phyloP scores from a whole-genome alignment of 2,329 filamentous ascomycete species.

The Colletotrichum sp. region DNA sequence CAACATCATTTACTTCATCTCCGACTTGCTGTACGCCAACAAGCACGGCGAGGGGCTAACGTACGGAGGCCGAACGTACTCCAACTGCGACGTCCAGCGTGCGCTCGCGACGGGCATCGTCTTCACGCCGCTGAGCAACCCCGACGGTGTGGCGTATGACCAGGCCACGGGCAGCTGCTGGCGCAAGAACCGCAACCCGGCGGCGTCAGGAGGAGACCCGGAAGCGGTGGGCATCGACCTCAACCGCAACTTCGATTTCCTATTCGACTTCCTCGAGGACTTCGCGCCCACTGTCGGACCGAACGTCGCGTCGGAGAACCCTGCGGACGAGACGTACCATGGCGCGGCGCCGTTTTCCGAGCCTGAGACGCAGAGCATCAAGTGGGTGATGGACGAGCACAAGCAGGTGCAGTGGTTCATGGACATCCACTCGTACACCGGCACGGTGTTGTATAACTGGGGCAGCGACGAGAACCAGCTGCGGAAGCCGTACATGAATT shows the following conservation, averaged over 20 bases:
- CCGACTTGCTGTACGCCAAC: slow-evolving; percentile 60
- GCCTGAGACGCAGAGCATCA: slow-evolving; percentile 59
- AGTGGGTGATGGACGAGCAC: slow-evolving; percentile 56
- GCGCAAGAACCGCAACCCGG: slow-evolving; percentile 61
- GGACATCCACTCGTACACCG: slow-evolving; percentile 61
- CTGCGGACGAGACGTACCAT: slow-evolving; percentile 52
- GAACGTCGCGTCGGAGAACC: slow-evolving; percentile 45
- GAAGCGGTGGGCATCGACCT: slow-evolving; percentile 52
- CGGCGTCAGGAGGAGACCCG: slow-evolving; percentile 32
- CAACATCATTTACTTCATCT: slow-evolving; percentile 61
- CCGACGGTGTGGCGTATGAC: slow-evolving; percentile 59
- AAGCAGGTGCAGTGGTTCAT: slow-evolving; percentile 60
- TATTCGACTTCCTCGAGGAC: slow-evolving; percentile 56
- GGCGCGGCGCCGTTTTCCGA: slow-evolving; percentile 59
- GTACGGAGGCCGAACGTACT: slow-evolving; percentile 58
- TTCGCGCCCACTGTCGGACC: slow-evolving; percentile 46
- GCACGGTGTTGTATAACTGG: slow-evolving; percentile 56
- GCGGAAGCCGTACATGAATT: slow-evolving; percentile 50
- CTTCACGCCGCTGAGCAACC: slow-evolving; percentile 54
- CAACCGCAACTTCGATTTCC: slow-evolving; percentile 63
- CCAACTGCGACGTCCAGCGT: slow-evolving; percentile 53
- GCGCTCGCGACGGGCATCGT: slow-evolving; percentile 59
- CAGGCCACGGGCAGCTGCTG: slow-evolving; percentile 58
- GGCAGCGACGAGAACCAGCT: slow-evolving; percentile 60
- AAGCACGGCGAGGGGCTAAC: slow-evolving; percentile 52